Percentiles rank a stretch among this genome's conserved stretches.
These are phyloP conservation scores for Cladosporium phlei DNA, from an alignment of 2,329 filamentous ascomycete species.

Conservation along the genomic window DNA sequence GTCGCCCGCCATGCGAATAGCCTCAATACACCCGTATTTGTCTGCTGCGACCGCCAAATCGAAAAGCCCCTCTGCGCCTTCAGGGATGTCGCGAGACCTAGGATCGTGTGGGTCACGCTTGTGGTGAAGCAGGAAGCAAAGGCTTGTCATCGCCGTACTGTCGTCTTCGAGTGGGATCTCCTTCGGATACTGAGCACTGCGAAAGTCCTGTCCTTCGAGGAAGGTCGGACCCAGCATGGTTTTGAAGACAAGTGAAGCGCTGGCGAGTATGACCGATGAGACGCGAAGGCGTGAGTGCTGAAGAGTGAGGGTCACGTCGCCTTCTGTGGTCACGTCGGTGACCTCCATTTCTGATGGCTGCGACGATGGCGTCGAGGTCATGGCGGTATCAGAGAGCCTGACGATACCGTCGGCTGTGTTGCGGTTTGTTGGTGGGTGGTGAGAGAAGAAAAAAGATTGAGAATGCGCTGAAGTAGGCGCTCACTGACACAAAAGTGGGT, in stretches of 20 bases:
- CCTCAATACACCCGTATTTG: background rate
- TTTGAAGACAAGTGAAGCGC: background rate
- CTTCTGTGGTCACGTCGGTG: background rate
- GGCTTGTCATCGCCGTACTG: background rate
- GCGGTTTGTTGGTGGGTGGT: too few relatives aligned
- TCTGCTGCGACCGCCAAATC: background rate
- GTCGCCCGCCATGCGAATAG: background rate
- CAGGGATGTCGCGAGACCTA: background rate
- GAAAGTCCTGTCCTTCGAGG: background rate
- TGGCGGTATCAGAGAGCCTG: too few relatives aligned
- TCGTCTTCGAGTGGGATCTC: background rate
- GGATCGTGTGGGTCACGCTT: background rate
- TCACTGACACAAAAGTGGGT: too few relatives aligned
- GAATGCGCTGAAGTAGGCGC: too few relatives aligned
- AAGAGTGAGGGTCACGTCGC: background rate
- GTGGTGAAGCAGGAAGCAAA: background rate
- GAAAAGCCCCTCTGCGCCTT: background rate
- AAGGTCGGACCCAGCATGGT: background rate
- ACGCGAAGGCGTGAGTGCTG: background rate
- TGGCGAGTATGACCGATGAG: background rate
- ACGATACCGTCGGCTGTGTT: too few relatives aligned
- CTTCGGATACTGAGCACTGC: background rate
- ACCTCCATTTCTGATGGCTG: too few relatives aligned
- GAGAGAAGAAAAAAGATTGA: too few relatives aligned
- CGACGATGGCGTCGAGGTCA: too few relatives aligned